Evolutionary conservation across 192 early-diverging fungal genomes (phyloP).

Genomic region (Mortierella claussenii): DNA sequence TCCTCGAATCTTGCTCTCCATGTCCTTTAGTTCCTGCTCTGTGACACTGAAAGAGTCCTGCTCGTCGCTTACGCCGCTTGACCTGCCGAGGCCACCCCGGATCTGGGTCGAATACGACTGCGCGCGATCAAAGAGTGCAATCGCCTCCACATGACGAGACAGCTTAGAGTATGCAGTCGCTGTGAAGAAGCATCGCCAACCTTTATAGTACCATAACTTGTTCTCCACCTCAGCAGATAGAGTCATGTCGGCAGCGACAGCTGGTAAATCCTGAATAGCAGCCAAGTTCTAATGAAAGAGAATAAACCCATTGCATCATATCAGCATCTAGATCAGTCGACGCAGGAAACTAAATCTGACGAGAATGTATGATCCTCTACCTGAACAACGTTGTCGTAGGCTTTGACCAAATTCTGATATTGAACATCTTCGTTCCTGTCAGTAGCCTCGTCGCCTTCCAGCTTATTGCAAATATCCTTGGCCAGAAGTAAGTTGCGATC

Average conservation of each 20-base stretch:
- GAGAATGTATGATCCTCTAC: slow-evolving; percentile 55
- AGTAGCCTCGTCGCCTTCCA: slow-evolving; percentile 38
- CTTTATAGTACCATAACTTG: slow-evolving; percentile 63
- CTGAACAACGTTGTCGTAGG: slow-evolving; percentile 72
- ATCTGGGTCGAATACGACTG: slow-evolving; percentile 60
- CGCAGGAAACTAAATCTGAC: too few relatives aligned
- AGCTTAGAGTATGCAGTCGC: slow-evolving; percentile 61
- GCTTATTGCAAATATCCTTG: slow-evolving; percentile 50
- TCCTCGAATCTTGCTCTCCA: slow-evolving; percentile 60
- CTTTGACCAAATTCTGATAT: slow-evolving; percentile 71
- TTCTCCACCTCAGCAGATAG: slow-evolving; percentile 61
- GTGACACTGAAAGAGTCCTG: slow-evolving; percentile 57
- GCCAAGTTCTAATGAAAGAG: slow-evolving; percentile 56
- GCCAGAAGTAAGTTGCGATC: slow-evolving; percentile 67
- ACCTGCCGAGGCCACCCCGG: slow-evolving; percentile 23
- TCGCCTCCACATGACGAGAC: slow-evolving; percentile 60
- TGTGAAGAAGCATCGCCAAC: slow-evolving; percentile 67
- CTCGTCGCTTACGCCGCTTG: slow-evolving; percentile 15
- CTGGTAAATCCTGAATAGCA: slow-evolving; percentile 67
- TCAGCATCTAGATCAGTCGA: too few relatives aligned
- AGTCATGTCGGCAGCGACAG: slow-evolving; percentile 54
- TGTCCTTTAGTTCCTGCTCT: slow-evolving; percentile 43
- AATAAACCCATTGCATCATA: too few relatives aligned
- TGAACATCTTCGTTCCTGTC: slow-evolving; percentile 56
- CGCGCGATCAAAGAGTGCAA: slow-evolving; percentile 70